phyloP scores from a whole-genome alignment of 768 basidiomycete species.

The Megacollybia marginata region DNA sequence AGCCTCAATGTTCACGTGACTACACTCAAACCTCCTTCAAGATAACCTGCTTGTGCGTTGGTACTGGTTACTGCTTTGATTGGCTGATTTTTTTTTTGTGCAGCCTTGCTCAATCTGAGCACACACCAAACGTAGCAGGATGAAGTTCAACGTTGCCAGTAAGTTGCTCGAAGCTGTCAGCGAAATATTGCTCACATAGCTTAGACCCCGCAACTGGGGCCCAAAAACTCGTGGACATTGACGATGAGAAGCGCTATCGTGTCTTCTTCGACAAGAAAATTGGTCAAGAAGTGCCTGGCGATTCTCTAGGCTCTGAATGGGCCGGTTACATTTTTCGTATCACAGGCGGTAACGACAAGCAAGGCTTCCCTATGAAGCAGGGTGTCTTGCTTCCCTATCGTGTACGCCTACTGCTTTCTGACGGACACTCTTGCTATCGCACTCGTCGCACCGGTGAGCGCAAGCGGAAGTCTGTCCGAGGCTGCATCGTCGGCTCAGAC shows the following conservation, averaged over 20 bases:
- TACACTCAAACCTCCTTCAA: too few relatives aligned
- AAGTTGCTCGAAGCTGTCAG: slow-evolving; percentile 25
- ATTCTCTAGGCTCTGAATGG: slow-evolving; percentile 91
- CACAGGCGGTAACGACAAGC: slow-evolving; percentile 98
- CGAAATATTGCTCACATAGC: slow-evolving; percentile 9
- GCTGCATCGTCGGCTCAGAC: slow-evolving; percentile 96
- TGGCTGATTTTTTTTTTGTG: too few relatives aligned
- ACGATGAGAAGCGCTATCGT: slow-evolving; percentile 86
- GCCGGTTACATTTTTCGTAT: slow-evolving; percentile 96
- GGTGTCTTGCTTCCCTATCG: slow-evolving; percentile 93
- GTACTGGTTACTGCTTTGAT: too few relatives aligned
- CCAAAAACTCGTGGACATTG: slow-evolving; percentile 93
- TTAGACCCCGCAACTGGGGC: slow-evolving; percentile 93
- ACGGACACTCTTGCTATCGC: slow-evolving; percentile 98
- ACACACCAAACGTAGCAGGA: slow-evolving; percentile 30
- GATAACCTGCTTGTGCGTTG: too few relatives aligned
- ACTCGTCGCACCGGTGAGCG: slow-evolving; percentile 88
- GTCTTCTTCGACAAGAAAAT: slow-evolving; percentile 98
- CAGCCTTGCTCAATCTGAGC: too few relatives aligned
- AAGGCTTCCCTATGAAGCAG: slow-evolving; percentile 99
- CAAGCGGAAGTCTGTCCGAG: slow-evolving; percentile 98
- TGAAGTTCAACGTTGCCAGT: slow-evolving; percentile 99
- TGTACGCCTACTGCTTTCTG: slow-evolving; percentile 87
- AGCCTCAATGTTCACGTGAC: too few relatives aligned
- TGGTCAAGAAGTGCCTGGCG: slow-evolving; percentile 87